Evolutionary conservation across 495 filamentous ascomycete genomes (phyloP).

Genomic region (Cenococcum geophilum): DNA sequence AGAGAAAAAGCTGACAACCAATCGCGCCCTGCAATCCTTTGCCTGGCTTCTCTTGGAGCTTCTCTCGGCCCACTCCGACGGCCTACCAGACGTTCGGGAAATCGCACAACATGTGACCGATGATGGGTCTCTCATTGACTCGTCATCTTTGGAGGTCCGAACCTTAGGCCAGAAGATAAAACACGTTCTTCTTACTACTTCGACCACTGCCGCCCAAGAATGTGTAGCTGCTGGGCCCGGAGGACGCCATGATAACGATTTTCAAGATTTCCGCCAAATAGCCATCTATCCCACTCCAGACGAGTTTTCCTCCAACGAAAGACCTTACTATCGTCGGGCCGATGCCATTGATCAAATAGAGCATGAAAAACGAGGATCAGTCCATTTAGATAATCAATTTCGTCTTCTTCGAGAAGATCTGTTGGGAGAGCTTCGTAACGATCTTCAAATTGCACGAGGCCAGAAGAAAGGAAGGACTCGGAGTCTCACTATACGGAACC

Average conservation of each 20-base stretch:
- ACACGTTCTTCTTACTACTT: constrained; percentile 35
- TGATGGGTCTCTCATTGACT: constrained; percentile 13
- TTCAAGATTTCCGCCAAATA: constrained; percentile 54
- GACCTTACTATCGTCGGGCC: constrained; percentile 51
- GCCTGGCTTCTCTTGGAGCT: constrained; percentile 57
- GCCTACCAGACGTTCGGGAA: constrained; percentile 15
- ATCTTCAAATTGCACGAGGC: constrained; percentile 33
- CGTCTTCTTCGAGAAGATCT: constrained; percentile 72
- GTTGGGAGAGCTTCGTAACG: constrained; percentile 59
- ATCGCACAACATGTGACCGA: constrained; percentile 14
- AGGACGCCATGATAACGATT: constrained; percentile 77
- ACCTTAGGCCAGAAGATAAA: constrained; percentile 40
- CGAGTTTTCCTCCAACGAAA: constrained; percentile 55
- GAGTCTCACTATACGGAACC: not conserved
- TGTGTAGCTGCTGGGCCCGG: constrained; percentile 44
- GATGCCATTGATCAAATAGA: constrained; percentile 14
- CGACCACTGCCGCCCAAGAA: constrained; percentile 9
- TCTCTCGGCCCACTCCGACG: constrained; percentile 40
- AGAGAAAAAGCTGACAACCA: constrained; percentile 36
- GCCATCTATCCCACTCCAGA: constrained; percentile 61
- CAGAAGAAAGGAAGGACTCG: constrained; percentile 21
- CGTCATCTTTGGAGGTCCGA: constrained; percentile 11
- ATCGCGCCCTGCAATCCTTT: constrained; percentile 45
- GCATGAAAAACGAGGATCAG: constrained; percentile 37
- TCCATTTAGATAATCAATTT: constrained; percentile 72